Percentiles rank a stretch among this genome's conserved stretches.
These are phyloP conservation scores for Xanthoconium stramineum DNA, from an alignment of 768 basidiomycete genomes.

Conservation along the genomic window DNA sequence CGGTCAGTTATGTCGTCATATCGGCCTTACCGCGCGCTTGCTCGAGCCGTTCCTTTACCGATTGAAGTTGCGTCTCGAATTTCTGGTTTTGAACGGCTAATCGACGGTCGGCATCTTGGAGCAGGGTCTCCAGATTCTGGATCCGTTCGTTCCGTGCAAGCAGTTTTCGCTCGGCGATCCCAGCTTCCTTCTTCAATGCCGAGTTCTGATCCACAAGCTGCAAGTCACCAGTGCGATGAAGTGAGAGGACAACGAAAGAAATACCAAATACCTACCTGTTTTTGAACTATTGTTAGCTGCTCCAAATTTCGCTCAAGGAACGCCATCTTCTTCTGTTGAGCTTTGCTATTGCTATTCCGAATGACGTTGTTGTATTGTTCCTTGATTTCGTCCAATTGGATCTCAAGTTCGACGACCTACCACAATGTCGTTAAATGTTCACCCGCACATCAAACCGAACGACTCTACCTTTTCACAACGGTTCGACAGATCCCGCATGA, in stretches of 20 bases:
- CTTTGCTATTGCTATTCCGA: conserved; percentile 96
- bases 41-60: conserved; percentile 87
- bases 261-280: conserved; percentile 64
- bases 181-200: conserved; percentile 94
- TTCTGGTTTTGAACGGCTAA: conserved; percentile 92
- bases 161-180: conserved; percentile 93
- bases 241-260: background rate
- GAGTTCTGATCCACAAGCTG: conserved; percentile 99
- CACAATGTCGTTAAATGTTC: conserved; percentile 13
- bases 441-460: conserved; percentile 9
- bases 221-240: conserved; percentile 16
- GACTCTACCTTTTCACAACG: conserved; percentile 91
- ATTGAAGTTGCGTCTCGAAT: conserved; percentile 90
- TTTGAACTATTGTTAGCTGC: conserved; percentile 92
- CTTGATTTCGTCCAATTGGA: conserved; percentile 96
- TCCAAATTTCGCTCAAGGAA: conserved; percentile 97
- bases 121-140: conserved; percentile 88
- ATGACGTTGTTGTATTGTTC: conserved; percentile 99
- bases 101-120: conserved; percentile 92
- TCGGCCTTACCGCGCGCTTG: conserved; percentile 77
- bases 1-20: conserved; percentile 13
- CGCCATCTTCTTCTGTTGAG: conserved; percentile 99
- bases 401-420: conserved; percentile 98
- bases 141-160: conserved; percentile 97
- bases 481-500: conserved; percentile 98